Evolutionary conservation across 345 rosid species (phyloP), one percentile per base, ranked within the genome.

Genomic region (Hypericum androsaemum): DNA sequence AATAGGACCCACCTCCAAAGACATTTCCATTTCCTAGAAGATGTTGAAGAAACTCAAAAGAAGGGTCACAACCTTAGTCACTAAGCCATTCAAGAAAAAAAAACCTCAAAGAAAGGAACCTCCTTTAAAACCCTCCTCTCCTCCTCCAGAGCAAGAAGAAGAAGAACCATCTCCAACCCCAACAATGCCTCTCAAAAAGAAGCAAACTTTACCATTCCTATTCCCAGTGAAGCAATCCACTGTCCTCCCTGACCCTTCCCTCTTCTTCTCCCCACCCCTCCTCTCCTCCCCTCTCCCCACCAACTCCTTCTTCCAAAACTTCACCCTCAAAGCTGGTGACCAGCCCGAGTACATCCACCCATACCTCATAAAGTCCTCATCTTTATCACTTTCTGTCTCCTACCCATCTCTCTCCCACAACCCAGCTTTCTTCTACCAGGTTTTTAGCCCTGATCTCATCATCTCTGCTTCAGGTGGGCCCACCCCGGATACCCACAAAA

Each of bases 331-430:
- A 39, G 76, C 72, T 36, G 98, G 96, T 41, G 84, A 83, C 46
- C 86, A 84, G 43, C 78, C 81, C 0, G 98, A 92, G 54, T 92
- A 92, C 67, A 79, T 92, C 62, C 96, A 92, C 28, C 98, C 98
- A 1, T 92, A 92, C 69, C 81, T 88, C 54, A 41, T 92, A 58
- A 84, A 92, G 71, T 77, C 88, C 0, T 76, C 83, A 0, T 36
- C 7, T 7, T 75, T 82, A 8, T 81, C 95, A 38, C 64, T 92
- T 68, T 78, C 95, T 1, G 47, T 92, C 68, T 83, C 74, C 36
- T 92, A 76, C 76, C 94, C 98, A 41, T 49, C 94, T 53, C 81
- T 48, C 4, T 78, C 76, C 60, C 80, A 68, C 78, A 74, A 53
- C 74, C 60, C 89, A 39, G 60, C 80, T 56, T 80, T 85, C 80